Conservation (phyloP, 2,329 filamentous ascomycete genomes). For the Aaosphaeria arxii region DNA sequence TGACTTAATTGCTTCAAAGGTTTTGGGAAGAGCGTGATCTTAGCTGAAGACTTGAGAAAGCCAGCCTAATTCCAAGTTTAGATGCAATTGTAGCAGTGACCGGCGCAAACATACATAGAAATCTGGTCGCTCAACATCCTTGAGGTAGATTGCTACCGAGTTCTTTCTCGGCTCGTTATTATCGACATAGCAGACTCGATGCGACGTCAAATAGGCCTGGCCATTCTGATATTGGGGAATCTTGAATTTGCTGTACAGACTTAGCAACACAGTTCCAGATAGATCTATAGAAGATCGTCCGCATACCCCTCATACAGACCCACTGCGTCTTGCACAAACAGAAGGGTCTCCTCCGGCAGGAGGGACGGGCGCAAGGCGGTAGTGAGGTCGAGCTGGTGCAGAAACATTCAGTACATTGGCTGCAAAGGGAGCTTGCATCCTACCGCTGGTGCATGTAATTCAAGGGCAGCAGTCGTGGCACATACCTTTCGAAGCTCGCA, state of each 20-base stretch:
- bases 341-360: conserved; percentile 86
- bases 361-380: conserved; percentile 92
- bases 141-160: conserved; percentile 82
- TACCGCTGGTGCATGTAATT: neutral
- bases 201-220: conserved; percentile 93
- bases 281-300: conserved; percentile 4
- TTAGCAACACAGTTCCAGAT: conserved; percentile 36
- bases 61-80: conserved; percentile 59
- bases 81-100: neutral
- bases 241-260: conserved; percentile 70
- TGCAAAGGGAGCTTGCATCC: neutral
- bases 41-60: conserved; percentile 91
- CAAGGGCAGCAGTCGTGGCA: conserved; percentile 1
- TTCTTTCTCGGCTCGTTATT: conserved; percentile 79
- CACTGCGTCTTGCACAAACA: conserved; percentile 97
- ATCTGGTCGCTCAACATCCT: conserved; percentile 86
- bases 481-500: no score
- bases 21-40: conserved; percentile 86
- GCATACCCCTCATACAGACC: conserved; percentile 94
- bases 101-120: conserved; percentile 66
- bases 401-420: conserved; percentile 74
- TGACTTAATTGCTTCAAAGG: conserved; percentile 60
- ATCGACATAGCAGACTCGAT: conserved; percentile 93
- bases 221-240: conserved; percentile 92
- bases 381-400: conserved; percentile 92